phyloP scores from a whole-genome alignment of 768 basidiomycete species.

The Infundibulicybe gibba region DNA sequence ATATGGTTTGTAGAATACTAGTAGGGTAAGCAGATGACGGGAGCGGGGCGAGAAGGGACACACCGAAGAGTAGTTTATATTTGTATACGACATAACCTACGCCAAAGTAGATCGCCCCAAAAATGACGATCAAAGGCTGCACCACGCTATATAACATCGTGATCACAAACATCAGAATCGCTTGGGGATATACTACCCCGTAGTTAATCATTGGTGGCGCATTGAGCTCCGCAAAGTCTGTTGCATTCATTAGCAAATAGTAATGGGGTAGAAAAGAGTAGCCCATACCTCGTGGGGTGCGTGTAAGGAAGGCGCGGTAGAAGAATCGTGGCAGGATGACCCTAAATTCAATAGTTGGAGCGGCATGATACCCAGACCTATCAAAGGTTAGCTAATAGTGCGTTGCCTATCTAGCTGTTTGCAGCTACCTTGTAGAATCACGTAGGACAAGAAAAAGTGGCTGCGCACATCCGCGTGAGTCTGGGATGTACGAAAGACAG shows the following conservation, averaged over 20 bases:
- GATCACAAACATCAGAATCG: constrained; percentile 93
- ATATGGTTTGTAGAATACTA: constrained; percentile 98
- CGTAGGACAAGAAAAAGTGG: constrained; percentile 83
- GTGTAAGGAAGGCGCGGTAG: constrained; percentile 71
- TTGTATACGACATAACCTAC: constrained; percentile 96
- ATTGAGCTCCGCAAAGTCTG: constrained; percentile 95
- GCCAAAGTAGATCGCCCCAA: constrained; percentile 97
- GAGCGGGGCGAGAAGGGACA: constrained; percentile 19
- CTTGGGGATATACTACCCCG: constrained; percentile 94
- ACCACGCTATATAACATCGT: constrained; percentile 94
- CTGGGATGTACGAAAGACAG: constrained; percentile 10
- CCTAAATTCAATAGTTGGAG: constrained; percentile 92
- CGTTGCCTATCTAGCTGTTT: not conserved
- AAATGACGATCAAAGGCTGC: constrained; percentile 91
- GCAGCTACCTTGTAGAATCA: constrained; percentile 70
- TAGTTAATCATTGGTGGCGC: constrained; percentile 99
- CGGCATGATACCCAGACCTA: constrained; percentile 92
- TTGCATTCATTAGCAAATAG: not conserved
- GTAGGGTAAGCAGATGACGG: not conserved
- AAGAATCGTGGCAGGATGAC: constrained; percentile 79
- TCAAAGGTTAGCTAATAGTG: not conserved
- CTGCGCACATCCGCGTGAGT: constrained; percentile 23
- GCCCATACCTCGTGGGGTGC: constrained; percentile 82
- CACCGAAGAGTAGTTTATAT: constrained; percentile 94
- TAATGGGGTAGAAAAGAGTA: not conserved